These are phyloP conservation scores for Paracoccidioides lutzii DNA, from an alignment of 2,329 filamentous ascomycete genomes.

Conservation along the genomic window DNA sequence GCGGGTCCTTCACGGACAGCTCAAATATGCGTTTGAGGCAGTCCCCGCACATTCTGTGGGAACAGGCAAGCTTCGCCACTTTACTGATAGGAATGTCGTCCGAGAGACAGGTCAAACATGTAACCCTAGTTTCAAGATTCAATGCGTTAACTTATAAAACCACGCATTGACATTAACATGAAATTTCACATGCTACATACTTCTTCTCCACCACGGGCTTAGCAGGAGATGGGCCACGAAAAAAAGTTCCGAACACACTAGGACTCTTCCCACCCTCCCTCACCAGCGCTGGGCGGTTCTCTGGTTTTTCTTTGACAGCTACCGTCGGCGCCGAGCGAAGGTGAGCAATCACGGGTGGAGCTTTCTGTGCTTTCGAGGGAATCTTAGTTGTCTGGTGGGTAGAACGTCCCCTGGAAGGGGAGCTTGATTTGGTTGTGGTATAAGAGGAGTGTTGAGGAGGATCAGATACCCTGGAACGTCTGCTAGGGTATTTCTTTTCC, in stretches of 20 bases:
- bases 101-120: constrained; percentile 59
- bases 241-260: constrained; percentile 5
- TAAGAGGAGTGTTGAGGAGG: background rate
- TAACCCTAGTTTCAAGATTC: constrained; percentile 37
- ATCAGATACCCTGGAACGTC: background rate
- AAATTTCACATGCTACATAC: constrained; percentile 2
- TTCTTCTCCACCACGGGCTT: constrained; percentile 5
- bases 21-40: constrained; percentile 65
- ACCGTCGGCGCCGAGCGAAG: background rate
- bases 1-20: constrained; percentile 61
- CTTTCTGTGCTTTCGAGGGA: background rate
- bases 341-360: background rate
- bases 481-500: background rate
- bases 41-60: constrained; percentile 65
- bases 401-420: background rate
- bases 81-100: constrained; percentile 52
- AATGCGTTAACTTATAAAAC: background rate
- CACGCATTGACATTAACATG: no score
- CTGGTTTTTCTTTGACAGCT: background rate
- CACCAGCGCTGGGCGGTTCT: background rate
- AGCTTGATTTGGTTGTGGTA: background rate
- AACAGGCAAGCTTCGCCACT: constrained; percentile 60
- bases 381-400: background rate
- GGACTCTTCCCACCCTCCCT: constrained; percentile 4
- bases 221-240: constrained; percentile 4